Evolutionary conservation across 176 grass and related monocot genomes (phyloP).

Genomic region (Triticum urartu): DNA sequence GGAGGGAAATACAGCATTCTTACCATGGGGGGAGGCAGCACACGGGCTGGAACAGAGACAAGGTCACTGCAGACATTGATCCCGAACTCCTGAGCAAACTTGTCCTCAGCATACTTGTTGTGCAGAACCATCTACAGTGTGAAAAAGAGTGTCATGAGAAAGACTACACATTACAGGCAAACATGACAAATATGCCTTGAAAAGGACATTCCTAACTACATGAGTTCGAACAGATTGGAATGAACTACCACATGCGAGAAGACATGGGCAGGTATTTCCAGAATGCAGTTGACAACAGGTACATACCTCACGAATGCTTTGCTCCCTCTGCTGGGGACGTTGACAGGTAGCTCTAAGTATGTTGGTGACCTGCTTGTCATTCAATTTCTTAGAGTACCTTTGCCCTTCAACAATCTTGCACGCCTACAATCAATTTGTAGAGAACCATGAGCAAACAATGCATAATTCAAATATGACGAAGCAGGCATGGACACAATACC

Average conservation of each 20-base stretch:
- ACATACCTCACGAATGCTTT: slow-evolving; percentile 60
- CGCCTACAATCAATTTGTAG: slow-evolving; percentile 36
- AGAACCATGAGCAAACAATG: neutral
- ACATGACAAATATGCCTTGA: neutral
- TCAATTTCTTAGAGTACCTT: slow-evolving; percentile 73
- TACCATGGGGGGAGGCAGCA: slow-evolving; percentile 69
- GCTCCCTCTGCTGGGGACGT: slow-evolving; percentile 66
- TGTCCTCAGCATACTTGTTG: slow-evolving; percentile 66
- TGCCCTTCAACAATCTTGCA: slow-evolving; percentile 85
- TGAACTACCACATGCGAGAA: too few species aligned
- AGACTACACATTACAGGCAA: neutral
- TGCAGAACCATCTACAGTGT: slow-evolving; percentile 56
- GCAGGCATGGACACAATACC: slow-evolving; percentile 23
- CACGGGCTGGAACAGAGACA: slow-evolving; percentile 58
- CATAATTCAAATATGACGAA: neutral
- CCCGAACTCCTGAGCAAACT: slow-evolving; percentile 63
- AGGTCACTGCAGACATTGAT: slow-evolving; percentile 52
- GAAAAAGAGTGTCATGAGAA: neutral
- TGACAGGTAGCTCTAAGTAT: slow-evolving; percentile 72
- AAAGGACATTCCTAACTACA: too few species aligned
- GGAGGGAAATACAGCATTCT: neutral
- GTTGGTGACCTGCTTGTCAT: slow-evolving; percentile 72
- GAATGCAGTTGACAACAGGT: neutral
- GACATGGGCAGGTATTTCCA: neutral
- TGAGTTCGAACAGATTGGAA: too few species aligned